Evolutionary conservation across 164 flowering plant species (phyloP), one percentile per base, ranked within the genome.

Genomic region (Vitis rupestris): DNA sequence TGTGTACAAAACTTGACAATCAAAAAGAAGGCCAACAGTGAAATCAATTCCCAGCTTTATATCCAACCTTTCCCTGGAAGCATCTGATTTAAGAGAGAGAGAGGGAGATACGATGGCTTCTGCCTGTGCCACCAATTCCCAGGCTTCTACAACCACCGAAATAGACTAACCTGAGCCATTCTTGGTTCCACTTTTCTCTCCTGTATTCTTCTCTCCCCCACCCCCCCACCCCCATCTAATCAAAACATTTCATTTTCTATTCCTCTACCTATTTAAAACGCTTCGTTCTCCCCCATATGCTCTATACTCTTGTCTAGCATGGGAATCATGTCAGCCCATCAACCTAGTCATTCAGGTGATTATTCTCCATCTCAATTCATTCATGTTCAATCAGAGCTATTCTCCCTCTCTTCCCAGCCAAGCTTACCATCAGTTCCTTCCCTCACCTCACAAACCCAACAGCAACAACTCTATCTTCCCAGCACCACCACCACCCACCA

Each of bases 341-440:
- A 70, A 55, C 0, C 61, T 8, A 23, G 56, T 16, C 29, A 68
- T 30, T 17, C 71, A 57, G 52, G 65, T 12, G 54, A 66, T 50
- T 67, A 60, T 47, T n/a, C 67, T 55, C 62, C 48, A 54, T 62
- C 67, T 3, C 12, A 61, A 7, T 66, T 59, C 23, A 9, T 17
- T 19, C 17, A 50, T 56, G 58, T 31, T 16, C 69, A 64, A 27
- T 13, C 55, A 50, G 61, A 52, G 2, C 63, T 2, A 2, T 10
- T 9, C 15, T 61, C 68, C 29, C 51, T 73, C 59, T 65, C 53
- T 70, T 65, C 77, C 50, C 67, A 65, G 50, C 70, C 60, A 55
- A 76, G 71, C 76, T 64, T 74, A 16, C 67, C 50, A 16, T 72
- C 72, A 31, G 65, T 70, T 44, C 72, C 82, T 62, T 70, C 74